Conservation (phyloP, 495 filamentous ascomycete genomes). For the Lasiosphaeris hirsuta region DNA sequence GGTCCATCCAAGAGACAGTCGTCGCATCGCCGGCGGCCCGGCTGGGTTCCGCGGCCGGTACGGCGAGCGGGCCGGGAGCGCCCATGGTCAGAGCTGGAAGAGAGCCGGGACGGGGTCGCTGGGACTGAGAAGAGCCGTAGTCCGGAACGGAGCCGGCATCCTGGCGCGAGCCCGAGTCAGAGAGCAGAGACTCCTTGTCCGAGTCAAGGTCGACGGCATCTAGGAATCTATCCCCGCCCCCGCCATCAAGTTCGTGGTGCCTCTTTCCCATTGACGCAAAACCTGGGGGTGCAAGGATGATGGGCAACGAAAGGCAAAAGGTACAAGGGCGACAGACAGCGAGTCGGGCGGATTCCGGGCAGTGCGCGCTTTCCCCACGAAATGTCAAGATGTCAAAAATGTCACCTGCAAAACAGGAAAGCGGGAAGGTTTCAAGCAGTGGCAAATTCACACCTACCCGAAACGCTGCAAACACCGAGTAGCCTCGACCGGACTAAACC, state of each 20-base stretch:
- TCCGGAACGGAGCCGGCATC: background rate
- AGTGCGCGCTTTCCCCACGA: background rate
- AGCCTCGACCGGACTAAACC: no score
- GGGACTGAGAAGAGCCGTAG: background rate
- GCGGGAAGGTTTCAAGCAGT: no score
- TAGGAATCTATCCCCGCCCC: background rate
- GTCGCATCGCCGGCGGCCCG: constrained; percentile 11
- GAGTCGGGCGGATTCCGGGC: background rate
- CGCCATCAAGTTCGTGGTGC: constrained; percentile 2
- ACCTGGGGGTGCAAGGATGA: background rate
- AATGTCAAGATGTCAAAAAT: no score
- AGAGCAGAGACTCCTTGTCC: background rate
- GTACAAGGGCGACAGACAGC: background rate
- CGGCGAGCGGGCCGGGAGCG: background rate
- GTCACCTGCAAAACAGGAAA: no score
- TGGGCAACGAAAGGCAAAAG: background rate
- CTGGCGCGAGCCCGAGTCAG: background rate
- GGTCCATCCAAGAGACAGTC: constrained; percentile 60
- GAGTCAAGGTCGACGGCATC: background rate
- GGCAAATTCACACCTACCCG: no score
- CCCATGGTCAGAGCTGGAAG: background rate
- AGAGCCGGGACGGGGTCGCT: background rate
- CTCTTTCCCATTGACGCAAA: constrained; percentile 1
- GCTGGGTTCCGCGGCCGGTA: background rate
- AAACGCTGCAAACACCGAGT: no score